Evolutionary conservation across 768 basidiomycete genomes (phyloP), one percentile per base, ranked within the genome.

Genomic region (Pholiota molesta): DNA sequence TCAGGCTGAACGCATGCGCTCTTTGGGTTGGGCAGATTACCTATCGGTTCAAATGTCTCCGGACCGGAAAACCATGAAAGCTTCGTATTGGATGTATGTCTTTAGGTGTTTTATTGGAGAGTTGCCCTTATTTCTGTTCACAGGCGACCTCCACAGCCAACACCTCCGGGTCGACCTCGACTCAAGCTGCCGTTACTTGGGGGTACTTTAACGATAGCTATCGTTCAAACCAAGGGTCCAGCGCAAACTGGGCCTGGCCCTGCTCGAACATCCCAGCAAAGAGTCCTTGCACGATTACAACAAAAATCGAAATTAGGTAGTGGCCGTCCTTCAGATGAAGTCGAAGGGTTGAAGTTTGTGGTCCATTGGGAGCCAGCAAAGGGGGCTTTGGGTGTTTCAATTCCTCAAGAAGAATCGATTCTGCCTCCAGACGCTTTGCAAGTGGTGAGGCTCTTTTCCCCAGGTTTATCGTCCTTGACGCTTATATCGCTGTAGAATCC

Each of bases 61-160:
- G 31, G 83, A 89, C 66, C 81, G 90, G 45, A 90, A 90, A 72
- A 81, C 80, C 1, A 77, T 97, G 65, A 83, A 79, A 6, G 82
- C 89, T 26, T 86, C 86, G n/a, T 98, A 98, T 71, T 98, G 96
- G 96, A 78, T 91, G 94, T 95, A 70, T 66, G 86, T 72, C 19
- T 16, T 54, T 33, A 35, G 6, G 52, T 28, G 5, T 16, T 13
- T 26, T 17, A 13, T n/a, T 49, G n/a, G 29, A 23, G 42, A 21
- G 3, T n/a, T 33, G 3, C 8, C 4, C 19, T 59, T 19, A 57
- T 35, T 6, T 37, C 37, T 44, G 55, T 23, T 21, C 59, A 26
- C 26, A 77, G 74, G 62, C 73, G 75, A 51, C 67, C 73, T 29
- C 76, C 52, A 66, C 57, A 75, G 13, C 69, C 65, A 14, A 70